phyloP scores from a whole-genome alignment of 2,329 filamentous ascomycete species.

The Clonostachys solani region DNA sequence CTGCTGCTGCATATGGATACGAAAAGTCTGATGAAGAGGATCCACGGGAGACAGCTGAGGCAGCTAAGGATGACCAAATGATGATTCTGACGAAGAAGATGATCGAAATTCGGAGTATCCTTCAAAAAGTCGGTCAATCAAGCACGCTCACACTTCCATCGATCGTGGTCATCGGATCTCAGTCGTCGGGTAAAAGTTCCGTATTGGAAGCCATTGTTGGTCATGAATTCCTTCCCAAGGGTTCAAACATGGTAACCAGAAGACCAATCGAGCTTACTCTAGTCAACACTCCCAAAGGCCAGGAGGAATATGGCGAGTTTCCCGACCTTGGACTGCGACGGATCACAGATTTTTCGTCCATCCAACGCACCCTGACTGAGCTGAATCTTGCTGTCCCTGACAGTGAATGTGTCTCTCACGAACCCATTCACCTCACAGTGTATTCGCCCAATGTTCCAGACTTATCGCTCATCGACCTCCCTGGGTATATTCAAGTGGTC shows the following conservation, averaged over 20 bases:
- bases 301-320: constrained; percentile 92
- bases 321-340: constrained; percentile 85
- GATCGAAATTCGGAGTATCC: constrained; percentile 94
- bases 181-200: constrained; percentile 97
- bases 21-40: constrained; percentile 65
- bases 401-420: constrained; percentile 88
- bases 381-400: constrained; percentile 91
- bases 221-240: constrained; percentile 95
- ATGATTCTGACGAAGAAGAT: constrained; percentile 99
- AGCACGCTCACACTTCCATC: constrained; percentile 85
- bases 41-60: constrained; percentile 54
- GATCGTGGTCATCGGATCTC: constrained; percentile 98
- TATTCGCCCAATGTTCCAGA: constrained; percentile 95
- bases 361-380: constrained; percentile 91
- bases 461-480: constrained; percentile 90
- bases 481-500: constrained; percentile 95
- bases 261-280: constrained; percentile 94
- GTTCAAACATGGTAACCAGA: constrained; percentile 97
- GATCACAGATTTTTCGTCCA: constrained; percentile 85
- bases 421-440: constrained; percentile 92
- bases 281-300: constrained; percentile 86
- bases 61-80: constrained; percentile 93
- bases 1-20: constrained; percentile 75
- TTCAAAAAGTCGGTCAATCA: constrained; percentile 89
- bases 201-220: constrained; percentile 96